Evolutionary conservation across 208 protist genomes (phyloP).

Genomic region (Trichomonas vaginalis): DNA sequence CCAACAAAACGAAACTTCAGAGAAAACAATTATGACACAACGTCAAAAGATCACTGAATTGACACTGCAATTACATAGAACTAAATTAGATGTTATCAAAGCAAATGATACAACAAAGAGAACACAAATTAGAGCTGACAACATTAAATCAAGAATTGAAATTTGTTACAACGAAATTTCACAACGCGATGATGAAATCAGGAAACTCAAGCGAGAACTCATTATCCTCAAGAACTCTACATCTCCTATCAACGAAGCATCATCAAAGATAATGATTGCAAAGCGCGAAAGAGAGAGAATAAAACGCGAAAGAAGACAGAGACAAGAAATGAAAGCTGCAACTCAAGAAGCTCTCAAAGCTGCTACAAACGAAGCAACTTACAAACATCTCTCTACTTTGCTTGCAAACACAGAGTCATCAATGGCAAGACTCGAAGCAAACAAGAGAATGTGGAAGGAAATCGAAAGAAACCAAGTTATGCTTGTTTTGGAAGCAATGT

Average conservation of each 20-base stretch:
- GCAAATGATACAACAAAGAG: background rate
- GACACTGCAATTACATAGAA: background rate
- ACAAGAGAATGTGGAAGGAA: background rate
- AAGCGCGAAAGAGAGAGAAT: background rate
- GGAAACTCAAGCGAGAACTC: background rate
- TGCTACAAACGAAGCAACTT: background rate
- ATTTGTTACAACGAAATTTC: background rate
- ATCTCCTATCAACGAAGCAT: background rate
- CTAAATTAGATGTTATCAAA: background rate
- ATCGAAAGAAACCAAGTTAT: background rate
- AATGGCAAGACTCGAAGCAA: background rate
- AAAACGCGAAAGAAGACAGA: background rate
- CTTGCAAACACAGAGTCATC: background rate
- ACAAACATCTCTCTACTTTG: background rate
- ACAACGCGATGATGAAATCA: background rate
- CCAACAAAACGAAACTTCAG: background rate
- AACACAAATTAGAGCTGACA: background rate
- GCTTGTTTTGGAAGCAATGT: background rate
- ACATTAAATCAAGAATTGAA: background rate
- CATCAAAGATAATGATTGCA: background rate
- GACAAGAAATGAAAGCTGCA: background rate
- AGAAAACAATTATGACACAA: background rate
- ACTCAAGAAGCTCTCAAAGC: background rate
- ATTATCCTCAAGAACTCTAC: background rate
- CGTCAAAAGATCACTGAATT: background rate